These are phyloP conservation scores for Lactarius hengduanensis DNA, from an alignment of 768 basidiomycete genomes.

Conservation along the genomic window DNA sequence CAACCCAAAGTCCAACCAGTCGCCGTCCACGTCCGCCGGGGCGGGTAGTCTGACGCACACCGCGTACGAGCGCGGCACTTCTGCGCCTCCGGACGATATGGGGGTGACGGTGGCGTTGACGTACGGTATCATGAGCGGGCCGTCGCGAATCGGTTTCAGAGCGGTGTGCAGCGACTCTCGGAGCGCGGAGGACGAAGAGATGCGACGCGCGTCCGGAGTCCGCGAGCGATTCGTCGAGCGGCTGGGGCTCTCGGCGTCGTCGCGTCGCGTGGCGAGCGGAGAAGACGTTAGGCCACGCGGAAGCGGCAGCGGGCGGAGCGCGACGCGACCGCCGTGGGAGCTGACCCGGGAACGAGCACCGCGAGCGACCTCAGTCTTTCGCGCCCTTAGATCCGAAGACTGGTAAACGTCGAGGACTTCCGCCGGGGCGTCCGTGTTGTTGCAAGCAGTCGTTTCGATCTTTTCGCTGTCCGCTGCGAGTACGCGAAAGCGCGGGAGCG, in stretches of 20 bases:
- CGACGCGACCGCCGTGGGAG: conserved; percentile 60
- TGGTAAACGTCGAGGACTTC: conserved; percentile 61
- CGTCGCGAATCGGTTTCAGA: conserved; percentile 46
- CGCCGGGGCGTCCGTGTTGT: conserved; percentile 46
- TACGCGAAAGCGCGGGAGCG: conserved; percentile 67
- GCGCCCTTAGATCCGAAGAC: conserved; percentile 58
- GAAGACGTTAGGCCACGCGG: conserved; percentile 28
- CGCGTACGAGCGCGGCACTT: conserved; percentile 50
- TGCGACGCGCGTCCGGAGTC: conserved; percentile 30
- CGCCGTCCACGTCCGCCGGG: conserved; percentile 58
- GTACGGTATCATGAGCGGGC: conserved; percentile 60
- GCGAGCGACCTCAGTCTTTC: conserved; percentile 61
- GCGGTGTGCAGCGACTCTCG: conserved; percentile 34
- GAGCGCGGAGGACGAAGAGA: conserved; percentile 30
- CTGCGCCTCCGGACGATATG: conserved; percentile 35
- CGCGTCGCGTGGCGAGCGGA: conserved; percentile 24
- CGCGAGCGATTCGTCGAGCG: conserved; percentile 31
- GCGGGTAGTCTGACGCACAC: conserved; percentile 57
- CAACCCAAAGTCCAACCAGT: conserved; percentile 76
- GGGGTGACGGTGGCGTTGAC: conserved; percentile 55
- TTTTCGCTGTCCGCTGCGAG: conserved; percentile 65
- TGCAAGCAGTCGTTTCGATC: conserved; percentile 56
- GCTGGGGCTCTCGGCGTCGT: conserved; percentile 26
- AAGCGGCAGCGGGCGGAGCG: conserved; percentile 44
- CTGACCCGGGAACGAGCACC: conserved; percentile 59